Conservation (phyloP, 257 asterid species). For the Lycium ferocissimum region DNA sequence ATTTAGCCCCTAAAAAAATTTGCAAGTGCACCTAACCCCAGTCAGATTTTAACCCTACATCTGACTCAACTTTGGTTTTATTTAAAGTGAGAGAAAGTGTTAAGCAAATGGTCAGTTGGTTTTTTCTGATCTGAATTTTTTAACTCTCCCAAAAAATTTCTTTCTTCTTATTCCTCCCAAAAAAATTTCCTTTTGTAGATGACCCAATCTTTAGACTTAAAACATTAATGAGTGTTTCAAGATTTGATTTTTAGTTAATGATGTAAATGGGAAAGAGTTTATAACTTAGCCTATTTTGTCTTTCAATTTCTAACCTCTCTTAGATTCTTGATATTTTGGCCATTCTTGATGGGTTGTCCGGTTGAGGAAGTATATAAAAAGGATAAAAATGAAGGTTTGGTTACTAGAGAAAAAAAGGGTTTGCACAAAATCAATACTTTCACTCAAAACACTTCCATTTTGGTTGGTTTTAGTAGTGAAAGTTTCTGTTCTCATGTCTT, state of each 20-base stretch:
- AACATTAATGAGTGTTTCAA: conserved; percentile 42
- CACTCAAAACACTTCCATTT: conserved; percentile 58
- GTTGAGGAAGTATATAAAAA: conserved; percentile 48
- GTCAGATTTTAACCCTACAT: conserved; percentile 68
- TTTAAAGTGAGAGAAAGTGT: conserved; percentile 60
- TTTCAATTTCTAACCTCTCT: conserved; percentile 27
- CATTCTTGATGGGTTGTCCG: conserved; percentile 60
- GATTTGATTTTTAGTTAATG: conserved; percentile 31
- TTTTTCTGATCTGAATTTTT: conserved; percentile 36
- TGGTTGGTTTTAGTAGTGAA: conserved; percentile 57
- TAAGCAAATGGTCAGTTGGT: conserved; percentile 48
- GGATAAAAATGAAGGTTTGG: conserved; percentile 49
- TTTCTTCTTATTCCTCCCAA: neutral
- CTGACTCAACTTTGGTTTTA: conserved; percentile 60
- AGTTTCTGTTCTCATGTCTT: conserved; percentile 45
- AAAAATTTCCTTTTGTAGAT: conserved; percentile 48
- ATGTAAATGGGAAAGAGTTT: conserved; percentile 41
- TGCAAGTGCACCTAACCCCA: conserved; percentile 49
- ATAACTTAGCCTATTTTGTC: conserved; percentile 6
- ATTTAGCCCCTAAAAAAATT: conserved; percentile 24
- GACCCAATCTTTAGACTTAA: conserved; percentile 30
- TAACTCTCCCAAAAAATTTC: conserved; percentile 32
- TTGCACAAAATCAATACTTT: conserved; percentile 39
- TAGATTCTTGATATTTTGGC: conserved; percentile 34
- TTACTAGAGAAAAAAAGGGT: conserved; percentile 53